phyloP scores from a whole-genome alignment of 2,329 filamentous ascomycete genomes.

The Stemphylium vesicarium region DNA sequence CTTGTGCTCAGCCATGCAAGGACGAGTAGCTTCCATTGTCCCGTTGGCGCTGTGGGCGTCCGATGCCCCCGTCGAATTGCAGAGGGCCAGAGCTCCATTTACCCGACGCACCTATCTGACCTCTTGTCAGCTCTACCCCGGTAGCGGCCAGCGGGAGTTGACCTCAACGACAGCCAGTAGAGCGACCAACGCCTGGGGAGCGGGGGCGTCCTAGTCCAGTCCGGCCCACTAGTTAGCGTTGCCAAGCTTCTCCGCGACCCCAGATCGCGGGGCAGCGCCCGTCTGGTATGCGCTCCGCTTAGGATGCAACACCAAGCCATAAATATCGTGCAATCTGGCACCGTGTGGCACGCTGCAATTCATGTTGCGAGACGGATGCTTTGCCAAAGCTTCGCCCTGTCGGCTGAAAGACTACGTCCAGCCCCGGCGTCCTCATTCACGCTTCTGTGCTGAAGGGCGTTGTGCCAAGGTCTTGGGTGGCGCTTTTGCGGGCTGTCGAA shows the following conservation, averaged over 20 bases:
- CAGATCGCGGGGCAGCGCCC: conserved; percentile 9
- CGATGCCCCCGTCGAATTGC: conserved; percentile 33
- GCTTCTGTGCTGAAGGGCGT: conserved; percentile 24
- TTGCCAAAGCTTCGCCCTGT: conserved; percentile 36
- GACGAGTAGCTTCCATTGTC: conserved; percentile 23
- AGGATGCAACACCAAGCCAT: background rate
- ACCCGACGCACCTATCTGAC: conserved; percentile 33
- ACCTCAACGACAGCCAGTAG: conserved; percentile 1
- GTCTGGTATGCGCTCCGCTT: background rate
- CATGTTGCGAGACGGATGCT: conserved; percentile 11
- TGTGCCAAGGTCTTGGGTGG: conserved; percentile 49
- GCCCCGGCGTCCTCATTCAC: conserved; percentile 30
- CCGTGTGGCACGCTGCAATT: background rate
- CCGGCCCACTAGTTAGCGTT: conserved; percentile 1
- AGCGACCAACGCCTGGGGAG: conserved; percentile 1
- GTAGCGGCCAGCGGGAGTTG: conserved; percentile 18
- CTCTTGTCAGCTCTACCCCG: conserved; percentile 25
- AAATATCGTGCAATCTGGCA: background rate
- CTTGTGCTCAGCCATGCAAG: background rate
- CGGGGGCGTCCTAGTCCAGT: conserved; percentile 8
- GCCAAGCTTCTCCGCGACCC: conserved; percentile 21
- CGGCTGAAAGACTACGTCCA: conserved; percentile 21
- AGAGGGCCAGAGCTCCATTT: conserved; percentile 36
- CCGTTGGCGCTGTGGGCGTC: conserved; percentile 12
- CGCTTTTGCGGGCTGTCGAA: conserved; percentile 33